Percentiles rank a stretch among this genome's conserved stretches.
These are phyloP conservation scores for Penicillium taxi DNA, from an alignment of 495 filamentous ascomycete genomes.

Conservation along the genomic window DNA sequence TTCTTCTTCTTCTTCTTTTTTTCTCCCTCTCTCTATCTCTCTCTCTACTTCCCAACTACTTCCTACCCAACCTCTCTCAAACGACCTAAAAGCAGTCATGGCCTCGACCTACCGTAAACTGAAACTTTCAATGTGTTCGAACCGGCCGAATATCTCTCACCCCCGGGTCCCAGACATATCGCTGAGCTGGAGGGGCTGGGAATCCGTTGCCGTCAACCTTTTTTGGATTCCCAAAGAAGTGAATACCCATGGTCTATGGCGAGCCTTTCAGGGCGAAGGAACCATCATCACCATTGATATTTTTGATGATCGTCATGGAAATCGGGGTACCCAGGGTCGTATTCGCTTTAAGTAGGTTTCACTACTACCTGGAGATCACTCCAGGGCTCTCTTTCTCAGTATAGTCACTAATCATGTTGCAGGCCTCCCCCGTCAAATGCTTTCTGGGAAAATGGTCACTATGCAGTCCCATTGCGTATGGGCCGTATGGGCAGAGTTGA, in stretches of 20 bases:
- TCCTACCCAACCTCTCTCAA: too few species aligned
- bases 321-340: conserved; percentile 20
- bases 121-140: too few species aligned
- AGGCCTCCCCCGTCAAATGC: conserved; percentile 34
- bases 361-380: too few species aligned
- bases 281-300: conserved; percentile 37
- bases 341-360: conserved; percentile 38
- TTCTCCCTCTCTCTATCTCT: too few species aligned
- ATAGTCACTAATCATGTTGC: neutral
- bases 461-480: conserved; percentile 18
- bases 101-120: too few species aligned
- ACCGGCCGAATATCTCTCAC: neutral
- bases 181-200: conserved; percentile 30
- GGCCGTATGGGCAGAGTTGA: conserved; percentile 8
- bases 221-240: conserved; percentile 24
- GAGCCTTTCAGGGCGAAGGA: conserved; percentile 33
- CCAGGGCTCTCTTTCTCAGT: too few species aligned
- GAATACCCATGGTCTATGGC: conserved; percentile 30
- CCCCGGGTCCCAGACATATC: neutral
- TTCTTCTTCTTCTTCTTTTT: too few species aligned
- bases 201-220: conserved; percentile 31
- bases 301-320: conserved; percentile 28
- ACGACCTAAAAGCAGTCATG: too few species aligned
- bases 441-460: conserved; percentile 31
- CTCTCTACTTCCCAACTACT: too few species aligned